Conservation (phyloP, 768 basidiomycete species). For the Leccinum variicolor region DNA sequence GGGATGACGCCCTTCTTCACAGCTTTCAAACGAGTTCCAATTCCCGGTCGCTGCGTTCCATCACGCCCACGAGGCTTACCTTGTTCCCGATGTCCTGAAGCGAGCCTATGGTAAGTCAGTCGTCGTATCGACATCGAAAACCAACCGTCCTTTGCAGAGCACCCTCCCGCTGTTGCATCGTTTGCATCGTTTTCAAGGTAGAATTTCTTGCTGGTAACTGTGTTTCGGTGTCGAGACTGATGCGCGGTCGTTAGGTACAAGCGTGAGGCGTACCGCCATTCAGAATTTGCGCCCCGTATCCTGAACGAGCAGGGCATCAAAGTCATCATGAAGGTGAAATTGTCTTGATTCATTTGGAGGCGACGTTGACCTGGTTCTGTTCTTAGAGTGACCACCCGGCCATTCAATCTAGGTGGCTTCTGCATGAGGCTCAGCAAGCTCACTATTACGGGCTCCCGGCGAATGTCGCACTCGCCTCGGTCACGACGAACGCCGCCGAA, state of each 20-base stretch:
- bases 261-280: constrained; percentile 54
- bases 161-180: constrained; percentile 65
- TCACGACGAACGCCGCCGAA: constrained; percentile 71
- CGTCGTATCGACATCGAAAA: not conserved
- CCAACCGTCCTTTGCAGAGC: constrained; percentile 28
- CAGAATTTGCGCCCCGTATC: constrained; percentile 55
- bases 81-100: constrained; percentile 76
- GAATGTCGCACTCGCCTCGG: constrained; percentile 66
- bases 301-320: constrained; percentile 46
- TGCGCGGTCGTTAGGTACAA: constrained; percentile 43
- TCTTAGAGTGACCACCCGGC: constrained; percentile 63
- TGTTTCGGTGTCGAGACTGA: not conserved
- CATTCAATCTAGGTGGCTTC: constrained; percentile 67
- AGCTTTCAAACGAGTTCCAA: constrained; percentile 80
- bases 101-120: constrained; percentile 50
- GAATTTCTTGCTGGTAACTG: not conserved
- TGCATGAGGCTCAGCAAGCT: constrained; percentile 84
- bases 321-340: constrained; percentile 49
- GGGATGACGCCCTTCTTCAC: not conserved
- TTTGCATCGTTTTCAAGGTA: constrained; percentile 59
- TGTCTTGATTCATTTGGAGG: not conserved
- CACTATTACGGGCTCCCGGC: constrained; percentile 75
- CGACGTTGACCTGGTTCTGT: not conserved
- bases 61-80: constrained; percentile 77
- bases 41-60: constrained; percentile 75